phyloP scores from a whole-genome alignment of 495 filamentous ascomycete genomes.

The Aspergillus steynii region DNA sequence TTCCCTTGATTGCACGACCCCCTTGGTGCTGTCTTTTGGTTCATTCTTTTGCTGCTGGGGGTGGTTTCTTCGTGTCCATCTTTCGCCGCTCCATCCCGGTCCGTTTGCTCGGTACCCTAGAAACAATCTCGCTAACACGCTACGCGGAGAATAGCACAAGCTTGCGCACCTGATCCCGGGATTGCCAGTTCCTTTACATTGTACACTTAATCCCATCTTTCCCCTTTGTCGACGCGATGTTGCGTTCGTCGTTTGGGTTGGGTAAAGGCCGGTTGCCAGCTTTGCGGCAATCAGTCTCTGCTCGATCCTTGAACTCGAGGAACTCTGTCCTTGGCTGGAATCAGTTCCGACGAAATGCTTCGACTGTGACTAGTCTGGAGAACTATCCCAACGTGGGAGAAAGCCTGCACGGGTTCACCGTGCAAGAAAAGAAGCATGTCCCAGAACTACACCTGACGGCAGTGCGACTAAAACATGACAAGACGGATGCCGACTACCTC shows the following conservation, averaged over 20 bases:
- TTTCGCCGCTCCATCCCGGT: slow-evolving; percentile 11
- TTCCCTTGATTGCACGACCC: background rate
- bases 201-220: background rate
- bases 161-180: too few species aligned
- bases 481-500: slow-evolving; percentile 92
- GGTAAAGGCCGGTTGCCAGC: slow-evolving; percentile 29
- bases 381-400: slow-evolving; percentile 76
- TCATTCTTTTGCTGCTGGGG: background rate
- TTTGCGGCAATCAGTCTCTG: slow-evolving; percentile 23
- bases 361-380: slow-evolving; percentile 70
- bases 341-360: slow-evolving; percentile 52
- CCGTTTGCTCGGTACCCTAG: slow-evolving; percentile 14
- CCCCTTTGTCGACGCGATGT: slow-evolving; percentile 23
- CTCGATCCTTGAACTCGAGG: slow-evolving; percentile 22
- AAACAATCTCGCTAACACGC: background rate
- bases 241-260: slow-evolving; percentile 36
- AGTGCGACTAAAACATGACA: slow-evolving; percentile 83
- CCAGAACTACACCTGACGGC: slow-evolving; percentile 93
- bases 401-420: slow-evolving; percentile 88
- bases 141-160: too few species aligned
- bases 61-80: too few species aligned
- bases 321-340: slow-evolving; percentile 40
- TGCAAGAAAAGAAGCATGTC: slow-evolving; percentile 83
- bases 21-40: background rate
- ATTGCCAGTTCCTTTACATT: background rate